Conservation (phyloP, 2,329 filamentous ascomycete species). For the Xylaria sp. region DNA sequence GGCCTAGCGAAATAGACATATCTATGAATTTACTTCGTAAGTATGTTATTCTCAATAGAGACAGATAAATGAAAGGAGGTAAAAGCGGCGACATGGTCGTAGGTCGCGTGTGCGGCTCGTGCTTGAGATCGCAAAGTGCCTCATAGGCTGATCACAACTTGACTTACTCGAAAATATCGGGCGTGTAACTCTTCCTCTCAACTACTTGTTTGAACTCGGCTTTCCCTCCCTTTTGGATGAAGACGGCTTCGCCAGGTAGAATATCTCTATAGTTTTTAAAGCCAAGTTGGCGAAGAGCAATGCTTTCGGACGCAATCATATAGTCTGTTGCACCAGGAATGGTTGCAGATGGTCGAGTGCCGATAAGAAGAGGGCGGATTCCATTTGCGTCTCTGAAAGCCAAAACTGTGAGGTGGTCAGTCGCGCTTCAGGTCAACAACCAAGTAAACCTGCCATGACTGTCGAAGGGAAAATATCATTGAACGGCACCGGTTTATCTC, state of each 20-base stretch:
- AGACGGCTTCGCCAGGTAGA: conserved; percentile 78
- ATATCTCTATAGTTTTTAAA: conserved; percentile 77
- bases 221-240: conserved; percentile 76
- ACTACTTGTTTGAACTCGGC: conserved; percentile 78
- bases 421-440: neutral
- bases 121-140: neutral
- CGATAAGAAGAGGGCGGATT: conserved; percentile 81
- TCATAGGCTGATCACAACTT: neutral
- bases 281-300: conserved; percentile 77
- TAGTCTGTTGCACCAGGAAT: conserved; percentile 72
- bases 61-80: neutral
- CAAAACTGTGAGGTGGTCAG: conserved; percentile 29
- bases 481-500: neutral
- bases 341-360: conserved; percentile 69
- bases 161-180: conserved; percentile 59
- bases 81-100: too few relatives aligned
- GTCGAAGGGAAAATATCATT: too few relatives aligned
- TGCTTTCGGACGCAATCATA: conserved; percentile 85
- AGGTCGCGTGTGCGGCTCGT: neutral
- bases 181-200: conserved; percentile 71
- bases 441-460: too few relatives aligned
- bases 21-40: conserved; percentile 50
- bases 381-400: conserved; percentile 75
- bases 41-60: neutral
- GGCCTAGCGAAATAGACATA: conserved; percentile 83